Evolutionary conservation across 2,329 filamentous ascomycete genomes (phyloP).

Genomic region (Aureobasidium sp.): DNA sequence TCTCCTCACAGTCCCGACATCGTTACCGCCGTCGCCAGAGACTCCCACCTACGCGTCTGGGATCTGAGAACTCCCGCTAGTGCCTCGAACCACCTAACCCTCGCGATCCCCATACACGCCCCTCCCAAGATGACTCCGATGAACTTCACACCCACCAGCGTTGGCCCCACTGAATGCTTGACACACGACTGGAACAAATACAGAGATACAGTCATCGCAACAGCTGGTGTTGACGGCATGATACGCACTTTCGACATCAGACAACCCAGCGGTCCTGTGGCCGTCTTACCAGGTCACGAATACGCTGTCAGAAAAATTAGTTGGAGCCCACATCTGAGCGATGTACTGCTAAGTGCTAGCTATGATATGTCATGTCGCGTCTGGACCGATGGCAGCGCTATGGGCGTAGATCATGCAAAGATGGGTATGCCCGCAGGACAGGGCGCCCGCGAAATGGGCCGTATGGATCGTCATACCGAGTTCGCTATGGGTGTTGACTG

Average conservation of each 20-base stretch:
- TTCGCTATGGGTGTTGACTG: slow-evolving; percentile 96
- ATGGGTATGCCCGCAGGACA: slow-evolving; percentile 20
- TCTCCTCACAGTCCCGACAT: slow-evolving; percentile 79
- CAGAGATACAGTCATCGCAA: slow-evolving; percentile 71
- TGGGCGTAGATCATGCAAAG: slow-evolving; percentile 29
- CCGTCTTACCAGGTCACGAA: slow-evolving; percentile 73
- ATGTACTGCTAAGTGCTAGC: slow-evolving; percentile 78
- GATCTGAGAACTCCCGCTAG: slow-evolving; percentile 81
- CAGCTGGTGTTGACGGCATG: slow-evolving; percentile 77
- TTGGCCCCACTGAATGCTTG: slow-evolving; percentile 69
- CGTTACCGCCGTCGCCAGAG: slow-evolving; percentile 78
- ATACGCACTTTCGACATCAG: slow-evolving; percentile 89
- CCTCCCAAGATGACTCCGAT: slow-evolving; percentile 44
- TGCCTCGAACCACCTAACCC: slow-evolving; percentile 77
- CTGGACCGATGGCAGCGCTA: slow-evolving; percentile 72
- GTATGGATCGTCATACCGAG: slow-evolving; percentile 91
- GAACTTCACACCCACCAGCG: slow-evolving; percentile 30
- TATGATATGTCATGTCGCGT: slow-evolving; percentile 98
- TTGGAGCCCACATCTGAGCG: slow-evolving; percentile 90
- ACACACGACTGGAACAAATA: slow-evolving; percentile 99
- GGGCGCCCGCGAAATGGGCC: slow-evolving; percentile 55
- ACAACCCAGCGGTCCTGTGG: slow-evolving; percentile 63
- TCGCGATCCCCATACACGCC: slow-evolving; percentile 75
- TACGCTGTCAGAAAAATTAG: slow-evolving; percentile 80
- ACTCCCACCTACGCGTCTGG: slow-evolving; percentile 83